phyloP scores from a whole-genome alignment of 192 early-diverging fungal genomes.

The Gaertneriomyces sp. region DNA sequence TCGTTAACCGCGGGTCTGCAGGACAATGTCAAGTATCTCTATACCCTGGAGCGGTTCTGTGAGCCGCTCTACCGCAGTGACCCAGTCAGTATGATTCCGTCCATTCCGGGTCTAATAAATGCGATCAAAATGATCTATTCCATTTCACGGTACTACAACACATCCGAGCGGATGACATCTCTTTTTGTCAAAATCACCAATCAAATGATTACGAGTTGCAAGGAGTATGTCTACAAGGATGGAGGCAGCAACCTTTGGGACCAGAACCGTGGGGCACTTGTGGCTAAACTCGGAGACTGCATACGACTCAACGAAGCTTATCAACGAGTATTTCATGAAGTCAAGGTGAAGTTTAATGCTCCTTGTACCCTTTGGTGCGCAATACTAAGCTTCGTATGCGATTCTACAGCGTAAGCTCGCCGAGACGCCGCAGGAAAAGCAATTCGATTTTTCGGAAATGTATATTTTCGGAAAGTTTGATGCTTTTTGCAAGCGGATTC shows the following conservation, averaged over 20 bases:
- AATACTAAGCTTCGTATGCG: background rate
- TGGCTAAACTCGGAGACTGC: constrained; percentile 56
- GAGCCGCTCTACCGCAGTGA: constrained; percentile 61
- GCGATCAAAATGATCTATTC: constrained; percentile 68
- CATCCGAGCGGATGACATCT: constrained; percentile 64
- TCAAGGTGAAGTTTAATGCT: constrained; percentile 40
- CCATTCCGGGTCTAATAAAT: constrained; percentile 64
- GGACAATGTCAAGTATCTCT: constrained; percentile 67
- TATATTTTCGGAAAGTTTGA: constrained; percentile 71
- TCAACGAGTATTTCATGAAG: constrained; percentile 61
- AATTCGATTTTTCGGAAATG: constrained; percentile 68
- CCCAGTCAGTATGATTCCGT: constrained; percentile 61
- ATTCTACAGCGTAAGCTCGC: constrained; percentile 47
- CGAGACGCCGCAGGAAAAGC: constrained; percentile 61
- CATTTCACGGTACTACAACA: constrained; percentile 68
- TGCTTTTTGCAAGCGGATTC: constrained; percentile 67
- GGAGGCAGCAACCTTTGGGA: constrained; percentile 65
- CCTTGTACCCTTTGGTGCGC: constrained; percentile 11
- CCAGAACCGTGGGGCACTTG: constrained; percentile 50
- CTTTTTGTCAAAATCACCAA: constrained; percentile 68
- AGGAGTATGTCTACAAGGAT: constrained; percentile 66
- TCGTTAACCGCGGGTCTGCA: constrained; percentile 9
- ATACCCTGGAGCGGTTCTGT: constrained; percentile 64
- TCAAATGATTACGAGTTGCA: constrained; percentile 68
- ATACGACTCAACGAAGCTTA: constrained; percentile 61